A percentile compares a stretch with the other conserved stretches of the same genome.
These are phyloP conservation scores for Lachnum nothofagi DNA, from an alignment of 2,329 filamentous ascomycete species.

Conservation along the genomic window DNA sequence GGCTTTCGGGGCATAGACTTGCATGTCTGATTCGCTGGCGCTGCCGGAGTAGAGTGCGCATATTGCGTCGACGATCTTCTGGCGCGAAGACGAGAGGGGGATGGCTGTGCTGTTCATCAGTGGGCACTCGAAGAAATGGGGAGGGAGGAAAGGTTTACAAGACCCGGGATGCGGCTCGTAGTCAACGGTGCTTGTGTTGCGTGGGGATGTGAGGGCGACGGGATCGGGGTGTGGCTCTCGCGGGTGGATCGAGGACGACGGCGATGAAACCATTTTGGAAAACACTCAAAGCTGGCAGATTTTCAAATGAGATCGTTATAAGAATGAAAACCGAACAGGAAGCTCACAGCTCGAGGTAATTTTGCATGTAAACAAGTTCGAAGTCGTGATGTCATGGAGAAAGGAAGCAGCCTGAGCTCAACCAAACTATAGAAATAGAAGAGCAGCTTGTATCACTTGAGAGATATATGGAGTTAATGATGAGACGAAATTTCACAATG, in stretches of 20 bases:
- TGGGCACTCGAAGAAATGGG: neutral
- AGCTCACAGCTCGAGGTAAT: too few relatives aligned
- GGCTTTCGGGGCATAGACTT: constrained; percentile 42
- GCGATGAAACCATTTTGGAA: neutral
- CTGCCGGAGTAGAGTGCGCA: constrained; percentile 43
- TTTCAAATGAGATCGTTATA: neutral
- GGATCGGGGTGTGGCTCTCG: constrained; percentile 11
- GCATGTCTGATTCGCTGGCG: constrained; percentile 44
- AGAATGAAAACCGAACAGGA: neutral
- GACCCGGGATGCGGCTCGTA: constrained; percentile 39
- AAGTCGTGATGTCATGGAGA: too few relatives aligned
- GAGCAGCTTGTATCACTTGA: too few relatives aligned
- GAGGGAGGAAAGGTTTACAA: neutral
- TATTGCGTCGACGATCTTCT: constrained; percentile 41
- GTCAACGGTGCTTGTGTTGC: constrained; percentile 31
- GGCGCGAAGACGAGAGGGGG: constrained; percentile 32
- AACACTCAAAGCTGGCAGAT: too few relatives aligned
- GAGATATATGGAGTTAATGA: too few relatives aligned
- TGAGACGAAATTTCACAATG: too few relatives aligned
- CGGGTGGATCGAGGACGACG: neutral
- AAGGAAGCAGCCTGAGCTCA: too few relatives aligned
- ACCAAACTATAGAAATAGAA: too few relatives aligned
- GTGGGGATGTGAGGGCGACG: constrained; percentile 3
- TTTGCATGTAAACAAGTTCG: too few relatives aligned
- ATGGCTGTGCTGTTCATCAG: constrained; percentile 17